Evolutionary conservation across 148 eudicot genomes (phyloP), one percentile per base, ranked within the genome.

Genomic region (Agrostemma githago): DNA sequence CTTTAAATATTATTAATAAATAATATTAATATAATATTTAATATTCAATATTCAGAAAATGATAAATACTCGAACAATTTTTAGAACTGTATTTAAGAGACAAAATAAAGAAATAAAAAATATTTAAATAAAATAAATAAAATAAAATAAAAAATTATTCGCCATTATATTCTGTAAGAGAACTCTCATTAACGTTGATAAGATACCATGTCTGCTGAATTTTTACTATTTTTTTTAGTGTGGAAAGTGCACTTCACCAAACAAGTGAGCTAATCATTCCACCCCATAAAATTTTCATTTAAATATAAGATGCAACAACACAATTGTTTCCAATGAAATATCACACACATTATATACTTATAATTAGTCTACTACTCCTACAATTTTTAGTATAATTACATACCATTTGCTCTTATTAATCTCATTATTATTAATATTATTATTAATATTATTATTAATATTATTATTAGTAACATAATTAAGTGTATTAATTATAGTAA

Each of bases 231-330:
- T 20, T 1, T 60, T 59, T 42, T 37, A 19, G 62, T 57, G 73
- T 78, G 62, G 74, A 68, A 70, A 77, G 73, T 75, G 73, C 70
- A 81, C 53, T 74, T 77, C 81, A 82, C 85, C 68, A 68, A 74
- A 73, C 62, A 60, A 76, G 77, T 77, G 71, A 79, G 64, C 79
- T 79, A 78, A 75, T 84, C 82, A 81, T 83, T 72, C 71, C 76
- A 40, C 51, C 66, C 37, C 15, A 0, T 11, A 53, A 57, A 11
- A 62, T 15, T 41, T 69, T 71, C 70, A 42, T 79, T 79, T 79
- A 79, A 74, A 53, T 53, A n/a, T n/a, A 67, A 38, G 54, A 14
- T 12, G 58, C n/a, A n/a, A n/a, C 42, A 62, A 73, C 8, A 11
- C 53, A 73, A 61, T 19, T 61, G 48, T 34, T 66, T 48, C 63